Percentiles rank a stretch among this genome's conserved stretches.
phyloP scores from a whole-genome alignment of 1,139 yeast species.

The Saccharomyces hybrid region DNA sequence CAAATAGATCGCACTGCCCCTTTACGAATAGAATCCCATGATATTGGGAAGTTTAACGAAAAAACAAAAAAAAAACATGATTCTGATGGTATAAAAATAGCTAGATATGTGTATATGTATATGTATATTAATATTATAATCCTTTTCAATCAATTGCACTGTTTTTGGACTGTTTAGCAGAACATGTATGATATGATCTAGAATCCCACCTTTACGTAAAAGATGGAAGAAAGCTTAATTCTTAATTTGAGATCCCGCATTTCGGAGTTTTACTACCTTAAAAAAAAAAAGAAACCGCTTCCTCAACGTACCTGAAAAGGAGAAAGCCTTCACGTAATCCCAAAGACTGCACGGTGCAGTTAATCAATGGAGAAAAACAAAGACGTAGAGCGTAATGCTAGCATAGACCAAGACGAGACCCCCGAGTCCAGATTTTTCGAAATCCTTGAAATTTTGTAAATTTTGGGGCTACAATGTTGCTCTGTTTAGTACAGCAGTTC shows the following conservation, averaged over 20 bases:
- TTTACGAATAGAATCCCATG: background rate
- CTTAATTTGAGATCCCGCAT: background rate
- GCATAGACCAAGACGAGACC: background rate
- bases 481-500: background rate
- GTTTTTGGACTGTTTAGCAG: background rate
- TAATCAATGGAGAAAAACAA: background rate
- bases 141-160: background rate
- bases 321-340: background rate
- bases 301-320: background rate
- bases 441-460: background rate
- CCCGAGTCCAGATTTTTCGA: background rate
- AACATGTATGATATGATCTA: background rate
- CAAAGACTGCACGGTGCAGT: background rate
- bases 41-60: background rate
- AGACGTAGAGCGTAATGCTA: background rate
- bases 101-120: background rate
- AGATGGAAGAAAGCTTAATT: background rate
- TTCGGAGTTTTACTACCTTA: background rate
- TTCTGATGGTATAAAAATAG: background rate
- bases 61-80: background rate
- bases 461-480: background rate
- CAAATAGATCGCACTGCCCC: background rate
- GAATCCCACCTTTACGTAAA: background rate
- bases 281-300: background rate
- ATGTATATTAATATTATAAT: background rate